A percentile compares a stretch with the other conserved stretches of the same genome.
These are phyloP conservation scores for Nephromyces sp. DNA, from an alignment of 169 alveolate genomes.

Conservation along the genomic window DNA sequence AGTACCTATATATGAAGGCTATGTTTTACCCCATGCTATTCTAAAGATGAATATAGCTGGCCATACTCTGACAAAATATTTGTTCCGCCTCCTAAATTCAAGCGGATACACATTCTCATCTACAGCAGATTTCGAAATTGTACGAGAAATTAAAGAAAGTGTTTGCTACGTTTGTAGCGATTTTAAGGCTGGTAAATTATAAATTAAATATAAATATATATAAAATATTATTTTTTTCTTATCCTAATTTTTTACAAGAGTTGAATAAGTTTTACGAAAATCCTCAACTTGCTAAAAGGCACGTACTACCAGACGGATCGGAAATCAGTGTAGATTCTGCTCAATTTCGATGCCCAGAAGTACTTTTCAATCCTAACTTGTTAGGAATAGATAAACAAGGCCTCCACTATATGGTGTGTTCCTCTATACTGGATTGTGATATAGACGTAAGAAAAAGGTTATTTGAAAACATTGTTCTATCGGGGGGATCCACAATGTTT, in stretches of 20 bases:
- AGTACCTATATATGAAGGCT: conserved; percentile 94
- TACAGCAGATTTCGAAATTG: conserved; percentile 88
- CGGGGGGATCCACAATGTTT: conserved; percentile 91
- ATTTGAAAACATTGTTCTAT: conserved; percentile 77
- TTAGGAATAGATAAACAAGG: conserved; percentile 87
- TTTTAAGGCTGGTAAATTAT: conserved; percentile 64
- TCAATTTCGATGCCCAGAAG: conserved; percentile 95
- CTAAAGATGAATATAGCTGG: conserved; percentile 89
- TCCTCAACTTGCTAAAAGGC: too few species aligned
- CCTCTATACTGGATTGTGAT: too few species aligned
- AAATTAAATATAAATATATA: too few species aligned
- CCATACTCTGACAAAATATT: conserved; percentile 82
- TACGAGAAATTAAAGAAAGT: conserved; percentile 90
- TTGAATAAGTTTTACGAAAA: too few species aligned
- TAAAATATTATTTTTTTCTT: too few species aligned
- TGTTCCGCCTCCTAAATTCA: conserved; percentile 81
- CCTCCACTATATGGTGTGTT: conserved; percentile 77
- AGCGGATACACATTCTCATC: conserved; percentile 85
- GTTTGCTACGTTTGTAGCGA: conserved; percentile 85
- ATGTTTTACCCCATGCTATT: conserved; percentile 29
- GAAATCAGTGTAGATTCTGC: conserved; percentile 84
- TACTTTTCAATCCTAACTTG: conserved; percentile 91
- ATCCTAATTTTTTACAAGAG: too few species aligned
- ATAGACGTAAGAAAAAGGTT: conserved; percentile 86
- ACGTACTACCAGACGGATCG: conserved; percentile 95